Conservation (phyloP, 1,139 yeast species). For the Blastobotrys ciferrii region DNA sequence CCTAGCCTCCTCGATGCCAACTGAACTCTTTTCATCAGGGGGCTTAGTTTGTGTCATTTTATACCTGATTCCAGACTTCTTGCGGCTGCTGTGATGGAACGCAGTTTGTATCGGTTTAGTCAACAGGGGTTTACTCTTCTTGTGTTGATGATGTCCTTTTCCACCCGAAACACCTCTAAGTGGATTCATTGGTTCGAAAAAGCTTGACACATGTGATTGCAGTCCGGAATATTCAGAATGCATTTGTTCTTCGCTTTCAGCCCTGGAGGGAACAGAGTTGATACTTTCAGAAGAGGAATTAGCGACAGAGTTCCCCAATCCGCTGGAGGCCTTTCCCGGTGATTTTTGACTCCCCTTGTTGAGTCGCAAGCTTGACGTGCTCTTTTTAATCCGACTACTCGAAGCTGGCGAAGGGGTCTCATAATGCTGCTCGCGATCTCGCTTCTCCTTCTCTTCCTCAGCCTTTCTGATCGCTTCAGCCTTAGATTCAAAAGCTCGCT, state of each 20-base stretch:
- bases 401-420: conserved; percentile 1
- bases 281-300: conserved; percentile 4
- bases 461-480: conserved; percentile 29
- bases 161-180: background rate
- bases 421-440: background rate
- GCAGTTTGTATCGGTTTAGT: conserved; percentile 17
- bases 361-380: background rate
- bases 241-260: background rate
- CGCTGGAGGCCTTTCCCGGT: background rate
- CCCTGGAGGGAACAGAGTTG: conserved; percentile 1
- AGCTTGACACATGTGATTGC: conserved; percentile 6
- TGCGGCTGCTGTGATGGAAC: conserved; percentile 14
- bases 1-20: conserved; percentile 38
- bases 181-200: conserved; percentile 5
- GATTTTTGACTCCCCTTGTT: background rate
- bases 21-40: conserved; percentile 27
- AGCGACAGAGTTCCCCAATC: background rate
- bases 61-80: conserved; percentile 15
- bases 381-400: background rate
- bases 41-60: conserved; percentile 24
- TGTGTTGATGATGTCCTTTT: conserved; percentile 5
- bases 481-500: conserved; percentile 51
- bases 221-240: background rate
- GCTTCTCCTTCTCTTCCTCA: conserved; percentile 8
- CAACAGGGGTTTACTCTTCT: background rate